A percentile compares a stretch with the other conserved stretches of the same genome.
Conservation (phyloP, 1,139 yeast species). For the Blastobotrys serpentis region DNA sequence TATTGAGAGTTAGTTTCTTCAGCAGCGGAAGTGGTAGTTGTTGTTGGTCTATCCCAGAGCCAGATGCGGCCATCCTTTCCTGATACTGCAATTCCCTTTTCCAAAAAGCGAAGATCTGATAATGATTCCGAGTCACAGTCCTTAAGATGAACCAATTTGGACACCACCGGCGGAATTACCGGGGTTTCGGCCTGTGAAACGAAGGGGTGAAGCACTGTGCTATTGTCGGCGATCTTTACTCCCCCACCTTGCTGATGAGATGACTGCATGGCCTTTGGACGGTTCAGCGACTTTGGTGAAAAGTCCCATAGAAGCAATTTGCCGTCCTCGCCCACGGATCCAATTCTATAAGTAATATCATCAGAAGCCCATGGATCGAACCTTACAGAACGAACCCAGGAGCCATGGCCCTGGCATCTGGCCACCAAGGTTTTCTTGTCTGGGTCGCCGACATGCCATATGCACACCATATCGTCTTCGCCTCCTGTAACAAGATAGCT, state of each 20-base stretch:
- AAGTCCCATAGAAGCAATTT: slow-evolving; percentile 70
- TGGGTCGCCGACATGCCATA: slow-evolving; percentile 33
- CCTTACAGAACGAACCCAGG: slow-evolving; percentile 56
- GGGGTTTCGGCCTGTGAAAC: slow-evolving; percentile 32
- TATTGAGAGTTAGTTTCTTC: neutral
- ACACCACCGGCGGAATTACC: slow-evolving; percentile 33
- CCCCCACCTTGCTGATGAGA: slow-evolving; percentile 11
- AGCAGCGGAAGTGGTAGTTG: neutral
- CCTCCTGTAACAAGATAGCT: slow-evolving; percentile 56
- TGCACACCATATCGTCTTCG: slow-evolving; percentile 43
- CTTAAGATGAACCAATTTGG: slow-evolving; percentile 26
- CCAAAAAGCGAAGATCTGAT: slow-evolving; percentile 32
- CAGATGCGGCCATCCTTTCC: slow-evolving; percentile 37
- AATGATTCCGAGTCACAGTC: slow-evolving; percentile 32
- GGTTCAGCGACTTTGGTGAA: slow-evolving; percentile 54
- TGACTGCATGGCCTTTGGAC: slow-evolving; percentile 30
- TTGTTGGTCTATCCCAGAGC: slow-evolving; percentile 41
- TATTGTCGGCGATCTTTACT: slow-evolving; percentile 14
- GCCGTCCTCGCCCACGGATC: slow-evolving; percentile 73
- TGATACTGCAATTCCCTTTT: slow-evolving; percentile 27
- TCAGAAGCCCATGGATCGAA: slow-evolving; percentile 44
- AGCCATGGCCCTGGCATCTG: slow-evolving; percentile 62
- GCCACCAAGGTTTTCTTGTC: slow-evolving; percentile 36
- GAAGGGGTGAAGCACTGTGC: slow-evolving; percentile 30
- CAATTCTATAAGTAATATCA: slow-evolving; percentile 49